A percentile compares a stretch with the other conserved stretches of the same genome.
phyloP scores from a whole-genome alignment of 2,329 filamentous ascomycete species.

The Cercospora sojina region DNA sequence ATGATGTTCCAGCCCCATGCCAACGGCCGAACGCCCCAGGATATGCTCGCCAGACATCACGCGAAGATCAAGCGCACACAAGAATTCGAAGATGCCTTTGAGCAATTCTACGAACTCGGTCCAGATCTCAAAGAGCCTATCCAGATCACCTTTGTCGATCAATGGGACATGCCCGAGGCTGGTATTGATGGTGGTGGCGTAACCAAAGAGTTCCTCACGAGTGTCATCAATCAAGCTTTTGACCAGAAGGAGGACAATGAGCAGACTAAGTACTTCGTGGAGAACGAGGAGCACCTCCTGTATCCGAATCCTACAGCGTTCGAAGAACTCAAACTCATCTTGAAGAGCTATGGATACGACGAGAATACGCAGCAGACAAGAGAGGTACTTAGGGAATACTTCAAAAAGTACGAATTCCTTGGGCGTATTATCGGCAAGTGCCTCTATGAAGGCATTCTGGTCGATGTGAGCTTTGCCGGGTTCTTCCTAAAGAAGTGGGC shows the following conservation, averaged over 20 bases:
- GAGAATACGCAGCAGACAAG: constrained; percentile 17
- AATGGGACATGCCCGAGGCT: constrained; percentile 81
- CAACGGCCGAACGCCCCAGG: constrained; percentile 33
- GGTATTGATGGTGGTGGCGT: constrained; percentile 97
- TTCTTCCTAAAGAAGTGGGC: constrained; percentile 98
- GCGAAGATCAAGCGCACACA: constrained; percentile 75
- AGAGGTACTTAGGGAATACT: constrained; percentile 42
- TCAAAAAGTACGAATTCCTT: constrained; percentile 83
- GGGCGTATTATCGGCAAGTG: constrained; percentile 94
- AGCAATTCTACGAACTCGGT: constrained; percentile 76
- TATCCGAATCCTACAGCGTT: constrained; percentile 76
- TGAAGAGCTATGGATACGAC: constrained; percentile 13
- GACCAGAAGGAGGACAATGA: constrained; percentile 48
- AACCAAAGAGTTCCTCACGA: constrained; percentile 94
- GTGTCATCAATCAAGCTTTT: constrained; percentile 83
- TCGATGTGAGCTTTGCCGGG: constrained; percentile 87
- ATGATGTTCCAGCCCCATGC: constrained; percentile 36
- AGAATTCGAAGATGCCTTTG: constrained; percentile 82
- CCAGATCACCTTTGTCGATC: constrained; percentile 92
- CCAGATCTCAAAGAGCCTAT: constrained; percentile 91
- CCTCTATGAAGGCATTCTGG: constrained; percentile 91
- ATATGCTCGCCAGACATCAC: constrained; percentile 60
- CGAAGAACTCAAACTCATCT: constrained; percentile 27
- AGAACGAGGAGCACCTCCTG: constrained; percentile 81
- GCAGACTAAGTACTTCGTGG: constrained; percentile 62